Evolutionary conservation across 345 rosid genomes (phyloP).

Genomic region (Geranium rotundifolium): DNA sequence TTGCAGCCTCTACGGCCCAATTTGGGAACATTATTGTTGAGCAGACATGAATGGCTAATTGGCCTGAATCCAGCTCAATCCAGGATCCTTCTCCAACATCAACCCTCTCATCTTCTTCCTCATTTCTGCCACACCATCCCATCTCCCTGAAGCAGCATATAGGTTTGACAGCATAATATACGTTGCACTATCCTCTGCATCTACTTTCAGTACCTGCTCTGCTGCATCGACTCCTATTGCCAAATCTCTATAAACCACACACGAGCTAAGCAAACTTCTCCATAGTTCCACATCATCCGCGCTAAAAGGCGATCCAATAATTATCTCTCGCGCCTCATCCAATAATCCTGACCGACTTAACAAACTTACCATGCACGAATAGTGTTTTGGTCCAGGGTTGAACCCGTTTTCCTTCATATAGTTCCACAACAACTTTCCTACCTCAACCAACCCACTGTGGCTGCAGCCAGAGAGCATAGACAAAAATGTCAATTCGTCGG

Average conservation of each 20-base stretch:
- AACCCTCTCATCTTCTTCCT: slow-evolving; percentile 56
- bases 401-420: slow-evolving; percentile 41
- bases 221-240: slow-evolving; percentile 50
- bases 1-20: no score
- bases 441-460: slow-evolving; percentile 50
- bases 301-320: slow-evolving; percentile 24
- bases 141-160: slow-evolving; percentile 53
- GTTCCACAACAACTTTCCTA: slow-evolving; percentile 59
- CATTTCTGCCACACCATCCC: slow-evolving; percentile 53
- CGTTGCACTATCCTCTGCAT: slow-evolving; percentile 52
- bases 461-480: slow-evolving; percentile 67
- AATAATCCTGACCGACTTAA: slow-evolving; percentile 65
- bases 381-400: slow-evolving; percentile 57
- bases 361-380: slow-evolving; percentile 73
- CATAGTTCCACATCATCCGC: slow-evolving; percentile 45
- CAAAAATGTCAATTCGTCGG: slow-evolving; percentile 69
- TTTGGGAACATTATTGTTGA: not conserved
- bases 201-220: slow-evolving; percentile 39
- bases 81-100: slow-evolving; percentile 51
- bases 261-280: slow-evolving; percentile 73
- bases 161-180: slow-evolving; percentile 58
- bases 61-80: slow-evolving; percentile 73
- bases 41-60: slow-evolving; percentile 38
- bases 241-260: slow-evolving; percentile 44
- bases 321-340: slow-evolving; percentile 47